A percentile compares a stretch with the other conserved stretches of the same genome.
Evolutionary conservation across 495 filamentous ascomycete species (phyloP).

Genomic region (Neurospora sublineolata): DNA sequence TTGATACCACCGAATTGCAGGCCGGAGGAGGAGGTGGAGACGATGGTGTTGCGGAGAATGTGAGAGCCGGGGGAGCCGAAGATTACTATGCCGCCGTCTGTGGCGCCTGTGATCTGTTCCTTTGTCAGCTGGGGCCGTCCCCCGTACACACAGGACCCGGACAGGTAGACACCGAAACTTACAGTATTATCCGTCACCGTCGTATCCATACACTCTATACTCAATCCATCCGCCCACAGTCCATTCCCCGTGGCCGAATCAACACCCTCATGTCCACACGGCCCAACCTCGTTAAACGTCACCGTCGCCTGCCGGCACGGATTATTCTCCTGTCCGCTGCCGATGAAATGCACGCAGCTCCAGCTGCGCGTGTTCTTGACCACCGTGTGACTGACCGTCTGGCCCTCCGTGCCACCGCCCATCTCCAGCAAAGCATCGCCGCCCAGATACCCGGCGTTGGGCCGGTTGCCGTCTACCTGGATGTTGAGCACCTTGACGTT

Average conservation of each 20-base stretch:
- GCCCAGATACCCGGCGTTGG: slow-evolving; percentile 4
- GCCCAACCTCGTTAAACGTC: slow-evolving; percentile 6
- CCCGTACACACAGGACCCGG: too few relatives aligned
- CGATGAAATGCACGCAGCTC: slow-evolving; percentile 11
- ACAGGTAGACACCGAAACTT: background rate
- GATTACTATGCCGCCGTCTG: slow-evolving; percentile 11
- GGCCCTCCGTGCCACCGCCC: slow-evolving; percentile 6
- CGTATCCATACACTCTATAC: slow-evolving; percentile 7
- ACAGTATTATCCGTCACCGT: slow-evolving; percentile 3
- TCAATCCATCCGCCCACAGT: slow-evolving; percentile 8
- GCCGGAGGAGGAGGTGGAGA: slow-evolving; percentile 2
- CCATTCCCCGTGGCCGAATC: slow-evolving; percentile 3
- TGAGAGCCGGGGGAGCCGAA: slow-evolving; percentile 7
- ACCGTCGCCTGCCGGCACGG: slow-evolving; percentile 6
- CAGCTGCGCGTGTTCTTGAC: slow-evolving; percentile 8
- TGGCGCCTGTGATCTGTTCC: slow-evolving; percentile 1
- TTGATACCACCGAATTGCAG: slow-evolving; percentile 10
- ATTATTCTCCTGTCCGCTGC: background rate
- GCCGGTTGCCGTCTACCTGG: slow-evolving; percentile 10
- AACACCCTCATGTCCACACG: slow-evolving; percentile 4
- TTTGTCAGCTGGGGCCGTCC: background rate
- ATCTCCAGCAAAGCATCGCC: slow-evolving; percentile 9
- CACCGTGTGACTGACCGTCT: slow-evolving; percentile 2
- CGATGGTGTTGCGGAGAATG: slow-evolving; percentile 6
- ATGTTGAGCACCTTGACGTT: slow-evolving; percentile 2